Evolutionary conservation across 257 asterid genomes (phyloP).

Genomic region (Scutellaria barbata): DNA sequence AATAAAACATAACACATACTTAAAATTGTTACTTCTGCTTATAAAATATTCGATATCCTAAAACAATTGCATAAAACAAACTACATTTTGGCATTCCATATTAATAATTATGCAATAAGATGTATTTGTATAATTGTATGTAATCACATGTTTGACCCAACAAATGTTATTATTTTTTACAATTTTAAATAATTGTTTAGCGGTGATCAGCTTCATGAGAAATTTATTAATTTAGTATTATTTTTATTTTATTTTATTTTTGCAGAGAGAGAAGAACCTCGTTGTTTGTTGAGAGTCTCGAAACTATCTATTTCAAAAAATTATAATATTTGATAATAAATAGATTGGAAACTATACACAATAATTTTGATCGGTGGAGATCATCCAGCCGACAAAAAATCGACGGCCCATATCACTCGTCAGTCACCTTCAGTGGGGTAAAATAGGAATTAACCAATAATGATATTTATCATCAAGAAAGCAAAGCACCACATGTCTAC

Average conservation of each 20-base stretch:
- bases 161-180: neutral
- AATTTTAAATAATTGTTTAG: neutral
- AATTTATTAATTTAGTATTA: too few species aligned
- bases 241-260: too few species aligned
- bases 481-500: conserved; percentile 1
- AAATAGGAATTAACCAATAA: neutral
- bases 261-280: neutral
- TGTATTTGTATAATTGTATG: too few species aligned
- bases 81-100: too few species aligned
- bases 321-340: conserved; percentile 4
- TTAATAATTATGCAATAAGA: too few species aligned
- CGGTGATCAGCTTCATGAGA: neutral
- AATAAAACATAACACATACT: too few species aligned
- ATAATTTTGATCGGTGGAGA: conserved; percentile 19
- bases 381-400: conserved; percentile 34
- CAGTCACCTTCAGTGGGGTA: conserved; percentile 22
- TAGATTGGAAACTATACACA: neutral
- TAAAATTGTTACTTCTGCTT: too few species aligned
- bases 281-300: conserved; percentile 15
- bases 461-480: conserved; percentile 1
- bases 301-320: conserved; percentile 23
- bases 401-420: conserved; percentile 22
- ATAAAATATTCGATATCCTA: too few species aligned
- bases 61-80: too few species aligned
- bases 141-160: neutral